Evolutionary conservation across 495 filamentous ascomycete species (phyloP).

Genomic region (Tetracladium marchalianum): DNA sequence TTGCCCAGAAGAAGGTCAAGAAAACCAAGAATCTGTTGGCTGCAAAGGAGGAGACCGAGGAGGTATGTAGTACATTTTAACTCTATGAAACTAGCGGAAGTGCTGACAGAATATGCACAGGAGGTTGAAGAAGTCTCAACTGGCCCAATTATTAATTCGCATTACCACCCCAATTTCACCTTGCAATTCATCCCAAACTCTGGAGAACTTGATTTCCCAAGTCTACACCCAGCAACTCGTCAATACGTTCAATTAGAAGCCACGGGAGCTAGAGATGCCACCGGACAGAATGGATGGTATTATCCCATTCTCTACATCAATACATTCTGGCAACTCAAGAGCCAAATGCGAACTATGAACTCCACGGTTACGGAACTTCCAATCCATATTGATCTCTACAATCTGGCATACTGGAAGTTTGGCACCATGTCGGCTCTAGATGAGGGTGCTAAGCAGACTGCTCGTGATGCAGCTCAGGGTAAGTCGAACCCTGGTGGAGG

Average conservation of each 20-base stretch:
- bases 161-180: slow-evolving; percentile 94
- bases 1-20: slow-evolving; percentile 79
- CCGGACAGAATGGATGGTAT: slow-evolving; percentile 91
- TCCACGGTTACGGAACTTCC: slow-evolving; percentile 79
- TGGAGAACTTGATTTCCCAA: slow-evolving; percentile 53
- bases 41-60: slow-evolving; percentile 38
- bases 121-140: slow-evolving; percentile 33
- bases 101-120: slow-evolving; percentile 8
- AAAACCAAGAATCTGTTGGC: slow-evolving; percentile 87
- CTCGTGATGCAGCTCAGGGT: slow-evolving; percentile 49
- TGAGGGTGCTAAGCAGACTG: slow-evolving; percentile 71
- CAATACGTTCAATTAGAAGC: slow-evolving; percentile 70
- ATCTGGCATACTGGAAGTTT: slow-evolving; percentile 87
- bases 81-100: slow-evolving; percentile 5
- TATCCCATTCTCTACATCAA: slow-evolving; percentile 89
- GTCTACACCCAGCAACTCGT: slow-evolving; percentile 61
- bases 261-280: slow-evolving; percentile 62
- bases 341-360: slow-evolving; percentile 87
- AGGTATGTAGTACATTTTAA: slow-evolving; percentile 21
- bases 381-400: slow-evolving; percentile 73
- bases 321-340: slow-evolving; percentile 91
- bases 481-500: slow-evolving; percentile 49
- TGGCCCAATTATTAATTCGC: slow-evolving; percentile 64
- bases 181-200: slow-evolving; percentile 77
- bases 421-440: slow-evolving; percentile 74